Percentiles rank a stretch among this genome's conserved stretches.
Evolutionary conservation across 1,284 basidiomycete genomes (phyloP).

Genomic region (Ustilago curta): DNA sequence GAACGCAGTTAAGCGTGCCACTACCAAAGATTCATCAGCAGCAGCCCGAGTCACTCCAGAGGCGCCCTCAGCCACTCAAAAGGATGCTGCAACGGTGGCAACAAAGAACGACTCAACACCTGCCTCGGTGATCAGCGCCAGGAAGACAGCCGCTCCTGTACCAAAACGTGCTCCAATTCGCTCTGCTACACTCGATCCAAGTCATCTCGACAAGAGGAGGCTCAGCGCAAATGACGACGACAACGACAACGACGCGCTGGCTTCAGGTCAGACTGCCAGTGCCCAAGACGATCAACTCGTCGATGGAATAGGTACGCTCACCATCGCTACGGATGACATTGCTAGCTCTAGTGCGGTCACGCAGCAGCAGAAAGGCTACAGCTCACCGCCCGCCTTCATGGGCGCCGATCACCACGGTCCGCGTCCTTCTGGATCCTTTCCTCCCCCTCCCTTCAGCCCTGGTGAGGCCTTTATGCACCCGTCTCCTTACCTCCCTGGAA

Average conservation of each 20-base stretch:
- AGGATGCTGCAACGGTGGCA: constrained; percentile 5
- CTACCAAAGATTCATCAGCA: constrained; percentile 4
- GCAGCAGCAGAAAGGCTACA: constrained; percentile 20
- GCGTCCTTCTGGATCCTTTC: constrained; percentile 37
- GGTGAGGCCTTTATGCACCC: constrained; percentile 42
- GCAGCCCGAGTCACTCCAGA: background rate
- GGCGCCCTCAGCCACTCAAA: constrained; percentile 7
- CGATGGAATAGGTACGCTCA: constrained; percentile 23
- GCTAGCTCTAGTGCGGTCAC: constrained; percentile 2
- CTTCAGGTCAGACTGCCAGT: constrained; percentile 16
- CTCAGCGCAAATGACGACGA: constrained; percentile 13
- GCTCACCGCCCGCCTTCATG: constrained; percentile 25
- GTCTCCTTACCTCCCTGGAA: constrained; percentile 31
- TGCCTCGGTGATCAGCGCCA: constrained; percentile 13
- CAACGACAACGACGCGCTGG: constrained; percentile 6
- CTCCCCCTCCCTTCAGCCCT: constrained; percentile 36
- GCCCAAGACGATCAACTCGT: constrained; percentile 23
- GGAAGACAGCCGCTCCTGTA: constrained; percentile 26
- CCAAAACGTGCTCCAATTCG: constrained; percentile 46
- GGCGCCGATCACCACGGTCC: constrained; percentile 23
- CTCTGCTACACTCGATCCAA: constrained; percentile 40
- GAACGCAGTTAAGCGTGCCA: constrained; percentile 28
- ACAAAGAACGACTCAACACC: background rate
- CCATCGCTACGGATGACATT: constrained; percentile 21
- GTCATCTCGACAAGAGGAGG: constrained; percentile 31